Conservation (phyloP, 495 filamentous ascomycete species). For the Lichenothelia convexa region DNA sequence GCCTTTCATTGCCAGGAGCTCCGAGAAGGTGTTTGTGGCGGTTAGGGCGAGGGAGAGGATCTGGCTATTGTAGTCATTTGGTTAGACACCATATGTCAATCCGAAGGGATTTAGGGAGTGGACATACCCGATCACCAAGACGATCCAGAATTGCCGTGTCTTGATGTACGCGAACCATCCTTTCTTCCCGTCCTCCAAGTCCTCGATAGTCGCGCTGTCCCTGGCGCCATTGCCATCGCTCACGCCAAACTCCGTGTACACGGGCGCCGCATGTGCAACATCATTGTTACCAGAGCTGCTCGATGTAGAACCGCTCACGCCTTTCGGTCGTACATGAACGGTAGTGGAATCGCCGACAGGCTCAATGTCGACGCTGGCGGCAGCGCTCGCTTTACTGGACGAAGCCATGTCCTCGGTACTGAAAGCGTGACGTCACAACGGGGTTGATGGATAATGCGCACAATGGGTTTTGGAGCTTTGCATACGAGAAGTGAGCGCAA, state of each 20-base stretch:
- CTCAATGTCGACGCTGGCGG: constrained; percentile 11
- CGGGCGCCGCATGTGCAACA: constrained; percentile 13
- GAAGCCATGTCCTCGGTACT: background rate
- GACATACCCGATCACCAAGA: constrained; percentile 56
- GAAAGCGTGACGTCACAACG: too few species aligned
- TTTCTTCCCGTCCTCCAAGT: constrained; percentile 31
- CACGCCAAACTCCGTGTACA: constrained; percentile 6
- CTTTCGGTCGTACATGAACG: constrained; percentile 16
- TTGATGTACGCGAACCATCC: constrained; percentile 60
- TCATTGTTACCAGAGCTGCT: constrained; percentile 12
- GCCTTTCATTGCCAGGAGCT: constrained; percentile 43
- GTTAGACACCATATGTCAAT: too few species aligned
- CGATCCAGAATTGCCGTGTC: constrained; percentile 74
- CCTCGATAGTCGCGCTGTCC: constrained; percentile 9
- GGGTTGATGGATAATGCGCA: too few species aligned
- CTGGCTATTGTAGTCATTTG: constrained; percentile 54
- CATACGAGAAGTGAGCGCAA: too few species aligned
- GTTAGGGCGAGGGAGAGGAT: constrained; percentile 76
- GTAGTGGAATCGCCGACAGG: constrained; percentile 13
- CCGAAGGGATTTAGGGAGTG: too few species aligned
- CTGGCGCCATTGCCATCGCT: background rate
- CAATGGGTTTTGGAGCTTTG: too few species aligned
- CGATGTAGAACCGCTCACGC: constrained; percentile 2
- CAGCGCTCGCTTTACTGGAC: constrained; percentile 2
- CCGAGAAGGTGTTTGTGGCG: constrained; percentile 70